Conservation (phyloP, 2,329 filamentous ascomycete species). For the Fusarium mexicanum region DNA sequence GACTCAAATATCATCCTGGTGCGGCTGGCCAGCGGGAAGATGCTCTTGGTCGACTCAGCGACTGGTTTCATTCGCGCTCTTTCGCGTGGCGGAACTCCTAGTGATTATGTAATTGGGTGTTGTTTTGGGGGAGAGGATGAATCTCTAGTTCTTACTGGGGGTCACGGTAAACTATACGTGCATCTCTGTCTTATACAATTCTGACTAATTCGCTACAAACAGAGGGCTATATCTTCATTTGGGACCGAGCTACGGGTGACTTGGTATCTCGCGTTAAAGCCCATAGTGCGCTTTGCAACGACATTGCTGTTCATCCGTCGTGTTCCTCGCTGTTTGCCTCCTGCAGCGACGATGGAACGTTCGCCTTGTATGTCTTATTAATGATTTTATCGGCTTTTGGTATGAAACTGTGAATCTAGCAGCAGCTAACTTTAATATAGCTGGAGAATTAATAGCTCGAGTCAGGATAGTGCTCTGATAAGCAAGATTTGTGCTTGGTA, state of each 20-base stretch:
- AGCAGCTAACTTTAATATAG: not conserved
- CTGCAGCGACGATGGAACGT: not conserved
- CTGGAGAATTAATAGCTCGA: not conserved
- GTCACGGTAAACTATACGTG: fast-evolving
- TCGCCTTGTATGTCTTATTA: fast-evolving
- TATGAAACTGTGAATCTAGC: fast-evolving
- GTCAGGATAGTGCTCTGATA: fast-evolving
- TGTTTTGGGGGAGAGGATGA: not conserved
- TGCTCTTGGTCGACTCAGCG: not conserved
- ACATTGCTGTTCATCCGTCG: not conserved
- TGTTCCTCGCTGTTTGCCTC: not conserved
- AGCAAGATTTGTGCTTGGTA: not conserved
- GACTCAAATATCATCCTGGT: not conserved
- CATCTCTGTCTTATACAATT: fast-evolving
- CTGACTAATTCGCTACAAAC: not conserved
- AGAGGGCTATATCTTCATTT: not conserved
- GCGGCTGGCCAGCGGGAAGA: not conserved
- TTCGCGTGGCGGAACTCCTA: fast-evolving
- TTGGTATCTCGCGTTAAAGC: not conserved
- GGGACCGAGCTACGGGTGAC: not conserved
- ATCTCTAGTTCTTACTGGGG: not conserved
- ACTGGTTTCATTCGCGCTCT: not conserved
- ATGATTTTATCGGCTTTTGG: fast-evolving
- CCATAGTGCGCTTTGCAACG: not conserved
- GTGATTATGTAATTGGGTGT: not conserved